These are phyloP conservation scores for Diaporthe citriasiana DNA, from an alignment of 2,329 filamentous ascomycete genomes.

Conservation along the genomic window DNA sequence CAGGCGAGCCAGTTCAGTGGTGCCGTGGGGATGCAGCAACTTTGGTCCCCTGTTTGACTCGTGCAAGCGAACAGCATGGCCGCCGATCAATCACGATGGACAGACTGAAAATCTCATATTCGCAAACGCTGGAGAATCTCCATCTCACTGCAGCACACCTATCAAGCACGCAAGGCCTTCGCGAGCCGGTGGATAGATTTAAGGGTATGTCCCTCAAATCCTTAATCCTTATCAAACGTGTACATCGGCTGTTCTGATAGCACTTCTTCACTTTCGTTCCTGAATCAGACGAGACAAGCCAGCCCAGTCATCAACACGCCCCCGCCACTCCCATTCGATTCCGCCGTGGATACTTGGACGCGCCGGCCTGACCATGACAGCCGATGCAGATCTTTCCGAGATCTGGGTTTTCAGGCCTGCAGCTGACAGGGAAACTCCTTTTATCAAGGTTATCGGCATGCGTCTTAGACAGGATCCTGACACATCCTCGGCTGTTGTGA, in stretches of 20 bases:
- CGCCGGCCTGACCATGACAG: constrained; percentile 20
- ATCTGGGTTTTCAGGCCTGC: constrained; percentile 11
- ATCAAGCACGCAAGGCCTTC: background rate
- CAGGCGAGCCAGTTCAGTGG: constrained; percentile 21
- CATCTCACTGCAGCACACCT: constrained; percentile 18
- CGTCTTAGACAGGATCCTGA: constrained; percentile 5
- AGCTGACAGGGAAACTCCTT: background rate
- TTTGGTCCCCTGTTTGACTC: constrained; percentile 25
- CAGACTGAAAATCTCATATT: constrained; percentile 16
- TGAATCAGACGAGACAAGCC: background rate
- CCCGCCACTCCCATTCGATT: constrained; percentile 1
- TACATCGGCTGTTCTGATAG: background rate
- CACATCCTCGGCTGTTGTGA: constrained; percentile 24
- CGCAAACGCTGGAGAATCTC: background rate
- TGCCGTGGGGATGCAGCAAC: constrained; percentile 16
- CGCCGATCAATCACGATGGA: constrained; percentile 4
- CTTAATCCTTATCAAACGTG: too few species aligned
- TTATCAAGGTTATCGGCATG: constrained; percentile 37
- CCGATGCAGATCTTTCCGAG: constrained; percentile 35
- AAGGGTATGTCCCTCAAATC: background rate
- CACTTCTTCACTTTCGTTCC: background rate
- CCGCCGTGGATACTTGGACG: constrained; percentile 6
- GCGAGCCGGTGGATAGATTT: constrained; percentile 20
- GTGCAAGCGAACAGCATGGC: constrained; percentile 4
- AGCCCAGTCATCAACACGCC: background rate